phyloP scores from a whole-genome alignment of 495 filamentous ascomycete species.

The Penicillium soppii region DNA sequence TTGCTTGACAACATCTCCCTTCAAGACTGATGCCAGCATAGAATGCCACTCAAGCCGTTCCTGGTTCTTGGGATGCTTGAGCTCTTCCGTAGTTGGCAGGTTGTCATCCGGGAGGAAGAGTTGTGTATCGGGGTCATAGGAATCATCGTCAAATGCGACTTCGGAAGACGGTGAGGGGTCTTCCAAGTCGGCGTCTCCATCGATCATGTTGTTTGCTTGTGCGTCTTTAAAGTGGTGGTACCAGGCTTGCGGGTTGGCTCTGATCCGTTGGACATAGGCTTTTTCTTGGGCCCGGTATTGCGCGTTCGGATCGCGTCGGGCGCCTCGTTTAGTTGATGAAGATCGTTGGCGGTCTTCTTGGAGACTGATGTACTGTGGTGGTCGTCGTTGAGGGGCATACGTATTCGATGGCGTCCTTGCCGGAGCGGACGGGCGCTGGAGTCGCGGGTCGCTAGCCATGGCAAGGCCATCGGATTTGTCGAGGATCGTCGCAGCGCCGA shows the following conservation, averaged over 20 bases:
- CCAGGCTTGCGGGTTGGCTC: constrained; percentile 65
- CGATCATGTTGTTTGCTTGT: constrained; percentile 61
- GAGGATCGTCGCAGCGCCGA: constrained; percentile 32
- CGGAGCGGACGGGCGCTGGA: constrained; percentile 60
- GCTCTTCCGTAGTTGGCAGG: constrained; percentile 82
- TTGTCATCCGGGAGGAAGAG: constrained; percentile 85
- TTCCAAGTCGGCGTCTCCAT: constrained; percentile 82
- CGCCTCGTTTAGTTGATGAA: constrained; percentile 49
- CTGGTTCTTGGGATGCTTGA: constrained; percentile 82
- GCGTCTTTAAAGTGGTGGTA: constrained; percentile 72
- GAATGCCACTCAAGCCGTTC: constrained; percentile 97
- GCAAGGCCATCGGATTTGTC: constrained; percentile 35
- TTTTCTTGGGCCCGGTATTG: constrained; percentile 80
- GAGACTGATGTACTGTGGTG: constrained; percentile 57
- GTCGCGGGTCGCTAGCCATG: constrained; percentile 29
- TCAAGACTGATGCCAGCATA: constrained; percentile 93
- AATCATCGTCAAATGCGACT: constrained; percentile 74
- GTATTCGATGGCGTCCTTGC: constrained; percentile 68
- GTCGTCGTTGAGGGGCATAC: constrained; percentile 73
- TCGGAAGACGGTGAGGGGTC: constrained; percentile 86
- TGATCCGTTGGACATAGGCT: constrained; percentile 75
- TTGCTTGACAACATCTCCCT: constrained; percentile 94
- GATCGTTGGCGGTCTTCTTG: constrained; percentile 53
- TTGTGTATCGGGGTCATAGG: constrained; percentile 89
- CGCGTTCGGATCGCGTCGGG: constrained; percentile 68